Base-by-base conservation (phyloP, 1,284 basidiomycete species). In the Ceratobasidium sp. region DNA sequence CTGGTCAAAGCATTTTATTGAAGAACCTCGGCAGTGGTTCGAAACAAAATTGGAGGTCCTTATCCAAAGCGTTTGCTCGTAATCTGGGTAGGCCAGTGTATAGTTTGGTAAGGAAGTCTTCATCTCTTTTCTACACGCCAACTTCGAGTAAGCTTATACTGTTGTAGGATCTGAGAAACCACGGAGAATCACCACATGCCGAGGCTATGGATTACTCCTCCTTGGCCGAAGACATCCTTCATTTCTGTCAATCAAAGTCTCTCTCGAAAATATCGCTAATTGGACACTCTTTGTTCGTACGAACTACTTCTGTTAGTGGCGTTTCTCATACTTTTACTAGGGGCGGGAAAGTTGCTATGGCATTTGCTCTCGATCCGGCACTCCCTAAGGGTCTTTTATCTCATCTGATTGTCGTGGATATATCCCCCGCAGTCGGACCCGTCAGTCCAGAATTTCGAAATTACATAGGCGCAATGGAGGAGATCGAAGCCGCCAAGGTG, bases 301-400 rank as follows among this genome's bases (percentile, higher is more conserved):
- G n/a, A n/a, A n/a, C n/a, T n/a, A n/a, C n/a, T n/a, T n/a, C n/a
- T n/a, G n/a, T n/a, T n/a, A n/a, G n/a, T n/a, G n/a, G n/a, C n/a
- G n/a, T n/a, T n/a, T n/a, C n/a, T n/a, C n/a, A n/a, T n/a, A n/a
- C n/a, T n/a, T n/a, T 70, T 39, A 44, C 1, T 75, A 95, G 94
- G 93, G 95, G 96, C 78, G 96, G 96, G 15, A 97, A 97, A 85
- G 93, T 91, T 0, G 94, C 92, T 0, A 95, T 95, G 94, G 84
- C 92, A 0, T 86, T 94, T 42, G 94, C 95, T 0, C 89, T 97
- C 28, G 84, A 88, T 82, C 86, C 89, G 42, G 83, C 87, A 3
- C 87, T 89, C 23, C 88, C 89, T 2, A 69, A 84, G 20, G 86
- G 85, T 64, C 85, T 87, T 2, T 84, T 97, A 20, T 85, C 88